Percentiles rank a stretch among this genome's conserved stretches.
Conservation (phyloP, 306 rosid species). For the Herpetospermum pedunculosum region DNA sequence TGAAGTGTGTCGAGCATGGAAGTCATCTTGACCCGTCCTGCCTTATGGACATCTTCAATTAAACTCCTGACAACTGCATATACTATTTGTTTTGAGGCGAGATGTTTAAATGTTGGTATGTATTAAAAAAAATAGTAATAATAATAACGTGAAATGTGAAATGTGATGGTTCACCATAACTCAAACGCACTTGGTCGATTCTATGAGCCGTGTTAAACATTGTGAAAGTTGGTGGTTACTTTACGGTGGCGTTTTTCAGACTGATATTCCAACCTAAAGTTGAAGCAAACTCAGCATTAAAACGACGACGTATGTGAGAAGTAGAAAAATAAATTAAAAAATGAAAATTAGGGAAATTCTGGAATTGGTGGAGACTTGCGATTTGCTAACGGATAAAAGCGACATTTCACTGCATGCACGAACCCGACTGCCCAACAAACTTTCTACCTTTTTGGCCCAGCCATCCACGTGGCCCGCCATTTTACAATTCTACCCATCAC, state of each 20-base stretch:
- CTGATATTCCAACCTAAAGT: background rate
- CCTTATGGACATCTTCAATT: too few relatives aligned
- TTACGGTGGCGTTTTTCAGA: background rate
- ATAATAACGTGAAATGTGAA: too few relatives aligned
- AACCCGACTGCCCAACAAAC: slow-evolving; percentile 54
- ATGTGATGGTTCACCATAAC: slow-evolving; percentile 1
- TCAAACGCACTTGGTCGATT: background rate
- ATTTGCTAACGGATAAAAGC: slow-evolving; percentile 22
- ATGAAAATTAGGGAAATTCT: background rate
- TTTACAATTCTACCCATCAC: slow-evolving; percentile 24
- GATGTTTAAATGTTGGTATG: too few relatives aligned
- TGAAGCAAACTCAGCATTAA: background rate
- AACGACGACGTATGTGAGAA: background rate
- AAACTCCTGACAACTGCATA: too few relatives aligned
- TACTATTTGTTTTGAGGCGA: too few relatives aligned
- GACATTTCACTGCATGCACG: slow-evolving; percentile 26
- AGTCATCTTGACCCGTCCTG: too few relatives aligned
- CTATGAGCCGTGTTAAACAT: background rate
- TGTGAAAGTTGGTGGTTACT: background rate
- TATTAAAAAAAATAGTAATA: too few relatives aligned
- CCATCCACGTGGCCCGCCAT: slow-evolving; percentile 13
- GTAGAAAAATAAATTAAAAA: background rate
- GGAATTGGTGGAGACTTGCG: slow-evolving; percentile 35
- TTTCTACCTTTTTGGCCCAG: slow-evolving; percentile 25
- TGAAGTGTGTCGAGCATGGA: too few relatives aligned